A percentile compares a stretch with the other conserved stretches of the same genome.
Conservation (phyloP, 495 filamentous ascomycete genomes). For the Podospora bellae-mahoneyi region DNA sequence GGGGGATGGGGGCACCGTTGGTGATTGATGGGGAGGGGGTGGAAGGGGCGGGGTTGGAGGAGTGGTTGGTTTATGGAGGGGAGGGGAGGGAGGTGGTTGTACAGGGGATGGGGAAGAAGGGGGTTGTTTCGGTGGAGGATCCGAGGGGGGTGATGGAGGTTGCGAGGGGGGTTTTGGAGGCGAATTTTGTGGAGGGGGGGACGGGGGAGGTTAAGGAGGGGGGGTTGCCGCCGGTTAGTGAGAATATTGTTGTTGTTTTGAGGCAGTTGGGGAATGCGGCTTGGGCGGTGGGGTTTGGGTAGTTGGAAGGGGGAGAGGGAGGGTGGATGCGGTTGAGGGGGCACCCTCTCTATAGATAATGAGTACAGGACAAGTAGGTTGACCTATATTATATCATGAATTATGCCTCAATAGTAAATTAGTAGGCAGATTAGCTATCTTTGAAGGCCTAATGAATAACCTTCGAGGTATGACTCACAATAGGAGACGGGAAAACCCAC, state of each 20-base stretch:
- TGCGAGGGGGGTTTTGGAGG: conserved; percentile 45
- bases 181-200: conserved; percentile 62
- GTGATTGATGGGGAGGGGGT: conserved; percentile 49
- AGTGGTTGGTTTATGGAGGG: conserved; percentile 47
- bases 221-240: conserved; percentile 68
- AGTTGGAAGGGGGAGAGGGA: neutral
- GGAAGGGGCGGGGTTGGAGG: conserved; percentile 34
- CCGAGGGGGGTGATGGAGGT: conserved; percentile 47
- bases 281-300: conserved; percentile 34
- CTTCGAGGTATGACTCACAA: no score
- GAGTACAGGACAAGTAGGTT: no score
- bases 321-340: neutral
- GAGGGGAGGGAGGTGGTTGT: conserved; percentile 24
- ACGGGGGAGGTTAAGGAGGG: conserved; percentile 18
- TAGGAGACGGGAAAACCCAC: no score
- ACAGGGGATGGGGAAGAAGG: neutral
- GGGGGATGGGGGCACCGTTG: conserved; percentile 31
- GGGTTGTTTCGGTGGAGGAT: conserved; percentile 37
- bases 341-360: no score
- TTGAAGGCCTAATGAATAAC: no score
- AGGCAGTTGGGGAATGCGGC: conserved; percentile 49
- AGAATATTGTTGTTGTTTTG: conserved; percentile 56
- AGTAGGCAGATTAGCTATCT: no score
- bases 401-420: no score
- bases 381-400: no score